These are phyloP conservation scores for Amanita polypyramis DNA, from an alignment of 768 basidiomycete species.

Conservation along the genomic window DNA sequence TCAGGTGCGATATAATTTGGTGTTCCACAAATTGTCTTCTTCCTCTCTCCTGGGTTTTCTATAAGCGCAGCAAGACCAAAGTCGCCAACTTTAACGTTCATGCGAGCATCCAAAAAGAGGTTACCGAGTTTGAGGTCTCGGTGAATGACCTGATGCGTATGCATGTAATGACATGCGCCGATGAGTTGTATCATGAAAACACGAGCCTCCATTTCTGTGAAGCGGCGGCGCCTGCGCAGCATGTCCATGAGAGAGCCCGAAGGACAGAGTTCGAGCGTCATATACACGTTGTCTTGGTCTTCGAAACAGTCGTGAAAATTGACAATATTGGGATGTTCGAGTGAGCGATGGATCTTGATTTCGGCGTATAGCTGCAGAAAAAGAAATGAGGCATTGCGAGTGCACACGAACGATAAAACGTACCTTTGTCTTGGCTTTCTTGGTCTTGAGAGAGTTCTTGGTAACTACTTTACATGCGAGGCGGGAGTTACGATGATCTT, in stretches of 20 bases:
- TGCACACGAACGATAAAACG: neutral
- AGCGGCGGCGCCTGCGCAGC: conserved; percentile 75
- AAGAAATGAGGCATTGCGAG: neutral
- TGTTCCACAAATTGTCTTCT: conserved; percentile 98
- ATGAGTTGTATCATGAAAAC: conserved; percentile 92
- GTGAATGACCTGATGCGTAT: conserved; percentile 92
- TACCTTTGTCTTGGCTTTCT: conserved; percentile 96
- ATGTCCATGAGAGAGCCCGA: conserved; percentile 89
- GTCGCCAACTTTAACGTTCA: conserved; percentile 97
- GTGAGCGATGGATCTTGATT: conserved; percentile 92
- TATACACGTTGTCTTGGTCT: conserved; percentile 92
- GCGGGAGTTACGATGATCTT: conserved; percentile 50
- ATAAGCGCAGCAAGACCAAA: conserved; percentile 96
- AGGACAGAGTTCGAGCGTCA: conserved; percentile 88
- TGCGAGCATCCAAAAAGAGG: conserved; percentile 79
- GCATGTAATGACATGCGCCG: conserved; percentile 97
- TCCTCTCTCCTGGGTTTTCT: conserved; percentile 91
- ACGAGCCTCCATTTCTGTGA: conserved; percentile 87
- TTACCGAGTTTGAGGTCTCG: conserved; percentile 96
- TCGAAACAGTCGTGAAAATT: conserved; percentile 91
- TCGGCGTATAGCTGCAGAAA: conserved; percentile 83
- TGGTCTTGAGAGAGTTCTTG: conserved; percentile 85
- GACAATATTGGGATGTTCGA: conserved; percentile 90
- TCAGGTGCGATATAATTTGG: conserved; percentile 99
- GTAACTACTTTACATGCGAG: conserved; percentile 92